Base-by-base conservation (phyloP, 2,329 filamentous ascomycete species). In the Macroventuria anomochaeta region DNA sequence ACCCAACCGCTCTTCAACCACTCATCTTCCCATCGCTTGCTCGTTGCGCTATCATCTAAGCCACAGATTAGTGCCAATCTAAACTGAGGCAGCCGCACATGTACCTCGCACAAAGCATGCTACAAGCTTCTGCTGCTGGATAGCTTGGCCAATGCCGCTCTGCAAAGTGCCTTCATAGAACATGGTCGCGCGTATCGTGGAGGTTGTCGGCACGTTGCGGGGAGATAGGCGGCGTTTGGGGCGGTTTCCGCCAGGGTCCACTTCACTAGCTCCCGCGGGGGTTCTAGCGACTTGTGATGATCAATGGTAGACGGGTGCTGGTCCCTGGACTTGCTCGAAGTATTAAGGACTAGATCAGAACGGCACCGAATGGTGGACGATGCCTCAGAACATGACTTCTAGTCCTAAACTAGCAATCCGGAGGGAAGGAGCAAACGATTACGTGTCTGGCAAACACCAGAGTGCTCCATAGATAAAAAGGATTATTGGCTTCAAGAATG, bases 111-210 rank as follows among this genome's bases (percentile, higher is more conserved):
- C 88, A 74, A 97, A 96, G 76, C 91, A 96, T 25, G 90, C 83
- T 0, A 97, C 89, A 15, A 89, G 81, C 75, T 93, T 96, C 54
- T 85, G 80, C 72, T 93, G 81, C 55, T 85, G 83, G 6, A 97
- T 81, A 11, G 93, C 91, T 17, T 84, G 80, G 26, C 84, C 81
- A 64, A 97, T 96, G 53, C 91, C 93, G 66, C 88, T 88, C 66
- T 96, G 89, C 17, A 97, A 76, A 56, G 85, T 86, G 15, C 92
- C 93, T 55, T 87, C 69, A 72, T 92, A 93, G 76, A 96, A 97
- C 88, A 96, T 93, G 34, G 40, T 57, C 10, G 34, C 28, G 12
- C 29, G 26, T 32, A n/a, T 18, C 23, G 11, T 52, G 21, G 20
- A 40, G 33, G 40, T 49, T 29, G 44, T 28, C 51, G 36, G 20